Base-by-base conservation (phyloP, 192 early-diverging fungal genomes). In the Paraglomus brasilianum region DNA sequence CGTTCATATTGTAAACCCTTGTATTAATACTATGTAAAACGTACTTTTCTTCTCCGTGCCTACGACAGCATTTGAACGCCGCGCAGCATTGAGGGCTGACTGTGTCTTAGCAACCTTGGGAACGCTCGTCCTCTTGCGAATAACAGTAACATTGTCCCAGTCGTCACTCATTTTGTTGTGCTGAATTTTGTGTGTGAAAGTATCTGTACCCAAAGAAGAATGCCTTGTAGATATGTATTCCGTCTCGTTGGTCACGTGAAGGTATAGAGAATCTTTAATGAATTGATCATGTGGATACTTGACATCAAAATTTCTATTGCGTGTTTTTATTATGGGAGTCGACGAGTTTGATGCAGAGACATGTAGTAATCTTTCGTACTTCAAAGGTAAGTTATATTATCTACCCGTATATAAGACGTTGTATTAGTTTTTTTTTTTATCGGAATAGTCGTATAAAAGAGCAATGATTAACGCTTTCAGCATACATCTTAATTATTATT, bases 91-190 rank as follows among this genome's bases (percentile, higher is more conserved):
- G 51, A 95, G 68, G 17, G 89, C 89, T 9, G 86, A 52, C 13
- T 85, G 66, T 14, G 81, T 81, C 61, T 81, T 87, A 70, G 80
- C 78, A 49, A 88, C 85, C 70, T 81, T 84, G 43, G 88, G 77
- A 57, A 79, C 76, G 49, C 78, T 79, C 61, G 82, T 72, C 45
- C 87, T 82, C 86, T 94, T 94, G 72, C 92, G 90, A 75, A 94
- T 84, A 66, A 93, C 84, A 75, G 89, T 91, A 60, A 81, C 76
- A 63, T 78, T 73, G 75, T 92, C 91, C 91, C 91, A 94, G 48
- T 83, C 88, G 69, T 77, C 78, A 22, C 61, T 55, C 72, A 80
- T 80, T n/a, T 30, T 30, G 30, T 30, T 30, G 30, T 30, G 30
- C 48, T 49, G 48, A 14, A n/a, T 49, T 49, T 49, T n/a, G 48